phyloP scores from a whole-genome alignment of 164 flowering plant genomes.

The Vitis rotundifolia region DNA sequence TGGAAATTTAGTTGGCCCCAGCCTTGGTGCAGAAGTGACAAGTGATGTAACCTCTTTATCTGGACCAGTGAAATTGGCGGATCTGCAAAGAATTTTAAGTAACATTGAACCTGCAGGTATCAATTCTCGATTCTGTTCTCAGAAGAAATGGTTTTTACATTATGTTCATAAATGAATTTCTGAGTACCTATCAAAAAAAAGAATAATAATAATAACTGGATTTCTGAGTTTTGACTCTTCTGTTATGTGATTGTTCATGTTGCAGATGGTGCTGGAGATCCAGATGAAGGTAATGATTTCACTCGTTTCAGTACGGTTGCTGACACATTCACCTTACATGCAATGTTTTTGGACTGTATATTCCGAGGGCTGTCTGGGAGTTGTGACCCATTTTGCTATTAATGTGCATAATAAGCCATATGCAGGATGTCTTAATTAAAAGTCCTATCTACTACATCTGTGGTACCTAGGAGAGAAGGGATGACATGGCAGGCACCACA shows the following conservation, averaged over 20 bases:
- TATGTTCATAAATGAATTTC: background rate
- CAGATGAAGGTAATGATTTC: constrained; percentile 65
- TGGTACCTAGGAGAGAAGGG: no score
- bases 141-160: background rate
- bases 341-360: no score
- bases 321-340: no score
- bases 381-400: no score
- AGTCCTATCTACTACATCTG: no score
- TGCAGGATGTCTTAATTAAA: no score
- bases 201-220: no score
- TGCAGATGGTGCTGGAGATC: constrained; percentile 58
- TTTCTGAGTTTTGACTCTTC: constrained; percentile 11
- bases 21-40: constrained; percentile 51
- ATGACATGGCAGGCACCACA: no score
- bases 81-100: constrained; percentile 87
- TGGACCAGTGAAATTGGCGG: constrained; percentile 83
- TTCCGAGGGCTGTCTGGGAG: no score
- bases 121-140: background rate
- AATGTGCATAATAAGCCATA: no score
- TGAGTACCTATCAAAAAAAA: no score
- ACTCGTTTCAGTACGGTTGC: no score
- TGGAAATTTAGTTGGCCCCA: constrained; percentile 61
- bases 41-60: constrained; percentile 76
- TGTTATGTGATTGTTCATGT: constrained; percentile 8
- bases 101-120: constrained; percentile 71